These are phyloP conservation scores for Solanum aculeatissimum DNA, from an alignment of 305 asterid species.

Conservation along the genomic window DNA sequence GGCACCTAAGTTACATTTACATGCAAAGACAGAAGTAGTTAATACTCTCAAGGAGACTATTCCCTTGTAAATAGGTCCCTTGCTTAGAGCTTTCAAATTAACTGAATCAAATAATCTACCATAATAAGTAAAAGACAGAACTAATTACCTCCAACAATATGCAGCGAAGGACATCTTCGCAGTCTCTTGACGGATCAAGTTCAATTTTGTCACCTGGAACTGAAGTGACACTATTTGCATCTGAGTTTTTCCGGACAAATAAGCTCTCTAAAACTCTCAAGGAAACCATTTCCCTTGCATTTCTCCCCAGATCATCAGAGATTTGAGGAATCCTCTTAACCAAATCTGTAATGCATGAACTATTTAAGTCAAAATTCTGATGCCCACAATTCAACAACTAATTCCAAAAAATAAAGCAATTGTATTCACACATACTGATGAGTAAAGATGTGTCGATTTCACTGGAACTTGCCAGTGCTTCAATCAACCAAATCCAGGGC, in stretches of 20 bases:
- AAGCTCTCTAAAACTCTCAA: constrained; percentile 40
- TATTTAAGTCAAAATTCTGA: constrained; percentile 6
- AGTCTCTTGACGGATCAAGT: constrained; percentile 31
- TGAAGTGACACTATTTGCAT: constrained; percentile 13
- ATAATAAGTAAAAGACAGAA: neutral
- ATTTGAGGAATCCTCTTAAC: constrained; percentile 28
- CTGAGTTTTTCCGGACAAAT: constrained; percentile 5
- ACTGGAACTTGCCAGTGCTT: constrained; percentile 33
- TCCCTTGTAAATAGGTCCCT: neutral
- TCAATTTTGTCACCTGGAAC: constrained; percentile 14
- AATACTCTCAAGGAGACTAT: neutral
- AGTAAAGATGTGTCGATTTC: constrained; percentile 28
- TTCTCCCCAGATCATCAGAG: constrained; percentile 17
- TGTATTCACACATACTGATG: constrained; percentile 23
- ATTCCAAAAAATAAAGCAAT: neutral
- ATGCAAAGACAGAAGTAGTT: neutral
- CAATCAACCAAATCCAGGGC: constrained; percentile 40
- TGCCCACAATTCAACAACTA: constrained; percentile 1
- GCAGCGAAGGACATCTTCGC: constrained; percentile 35
- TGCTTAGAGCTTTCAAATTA: neutral
- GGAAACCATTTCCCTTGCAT: constrained; percentile 34
- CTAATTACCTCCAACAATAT: constrained; percentile 28
- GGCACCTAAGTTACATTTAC: constrained; percentile 22
- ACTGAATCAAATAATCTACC: neutral
- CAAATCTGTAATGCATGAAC: constrained; percentile 28